Conservation (phyloP, 352 stramenopile genomes). For the Globisporangium abappressorium region DNA sequence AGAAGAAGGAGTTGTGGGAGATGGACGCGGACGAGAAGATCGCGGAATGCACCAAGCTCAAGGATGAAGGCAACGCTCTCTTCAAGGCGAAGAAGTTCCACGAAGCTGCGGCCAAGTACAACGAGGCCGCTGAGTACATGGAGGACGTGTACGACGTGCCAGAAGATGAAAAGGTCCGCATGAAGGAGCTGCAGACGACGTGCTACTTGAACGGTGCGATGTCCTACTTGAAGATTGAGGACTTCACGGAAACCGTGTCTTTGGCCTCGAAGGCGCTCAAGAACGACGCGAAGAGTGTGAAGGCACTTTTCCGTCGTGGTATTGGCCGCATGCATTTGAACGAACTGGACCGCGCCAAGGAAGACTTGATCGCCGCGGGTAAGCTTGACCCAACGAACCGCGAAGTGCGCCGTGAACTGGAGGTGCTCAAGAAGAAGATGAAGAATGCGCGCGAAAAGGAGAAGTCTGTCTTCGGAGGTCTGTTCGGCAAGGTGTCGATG, state of each 20-base stretch:
- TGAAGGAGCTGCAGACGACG: conserved; percentile 88
- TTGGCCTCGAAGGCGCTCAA: conserved; percentile 77
- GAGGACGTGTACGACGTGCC: conserved; percentile 85
- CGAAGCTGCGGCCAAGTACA: conserved; percentile 86
- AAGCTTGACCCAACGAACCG: conserved; percentile 82
- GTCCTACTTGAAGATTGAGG: conserved; percentile 91
- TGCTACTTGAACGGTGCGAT: conserved; percentile 93
- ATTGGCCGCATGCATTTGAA: conserved; percentile 83
- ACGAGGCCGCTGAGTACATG: conserved; percentile 74
- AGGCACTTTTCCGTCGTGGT: conserved; percentile 83
- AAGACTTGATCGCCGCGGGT: conserved; percentile 78
- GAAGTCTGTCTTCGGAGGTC: conserved; percentile 94
- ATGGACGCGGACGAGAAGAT: conserved; percentile 86
- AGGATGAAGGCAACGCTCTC: conserved; percentile 89
- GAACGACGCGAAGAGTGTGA: conserved; percentile 79
- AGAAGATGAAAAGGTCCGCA: conserved; percentile 81
- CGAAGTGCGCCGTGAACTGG: conserved; percentile 76
- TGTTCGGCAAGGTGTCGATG: conserved; percentile 96
- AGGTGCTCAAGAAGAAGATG: conserved; percentile 79
- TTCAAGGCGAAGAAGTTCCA: conserved; percentile 90
- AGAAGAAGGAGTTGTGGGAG: conserved; percentile 95
- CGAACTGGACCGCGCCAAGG: conserved; percentile 84
- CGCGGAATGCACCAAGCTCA: conserved; percentile 81
- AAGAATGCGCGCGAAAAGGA: conserved; percentile 93
- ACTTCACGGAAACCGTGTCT: conserved; percentile 88